These are phyloP conservation scores for Monosiga brevicollis DNA, from an alignment of 78 protist genomes.

Conservation along the genomic window DNA sequence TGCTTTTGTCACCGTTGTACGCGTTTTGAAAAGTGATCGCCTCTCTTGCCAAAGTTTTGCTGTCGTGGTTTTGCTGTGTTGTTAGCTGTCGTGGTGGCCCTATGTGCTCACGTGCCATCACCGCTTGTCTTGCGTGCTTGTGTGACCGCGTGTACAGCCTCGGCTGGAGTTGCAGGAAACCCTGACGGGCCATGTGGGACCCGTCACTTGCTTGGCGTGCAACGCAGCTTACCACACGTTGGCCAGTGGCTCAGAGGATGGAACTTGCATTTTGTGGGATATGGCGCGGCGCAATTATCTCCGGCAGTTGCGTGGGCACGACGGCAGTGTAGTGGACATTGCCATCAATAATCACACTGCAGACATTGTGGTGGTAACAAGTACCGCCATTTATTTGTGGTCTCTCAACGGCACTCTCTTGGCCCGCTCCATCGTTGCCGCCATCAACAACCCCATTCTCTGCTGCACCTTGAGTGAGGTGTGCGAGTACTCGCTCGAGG, in stretches of 20 bases:
- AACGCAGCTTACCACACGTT: slow-evolving; percentile 32
- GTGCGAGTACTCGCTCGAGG: neutral
- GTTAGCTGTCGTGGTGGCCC: too few relatives aligned
- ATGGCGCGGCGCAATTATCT: slow-evolving; percentile 45
- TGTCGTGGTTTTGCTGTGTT: neutral
- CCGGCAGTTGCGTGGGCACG: slow-evolving; percentile 13
- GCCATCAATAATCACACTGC: neutral
- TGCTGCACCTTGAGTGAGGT: neutral
- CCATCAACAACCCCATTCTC: neutral
- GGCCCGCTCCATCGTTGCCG: neutral
- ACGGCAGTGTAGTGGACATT: neutral
- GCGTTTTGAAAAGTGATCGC: too few relatives aligned
- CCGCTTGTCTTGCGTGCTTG: too few relatives aligned
- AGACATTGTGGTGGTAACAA: neutral
- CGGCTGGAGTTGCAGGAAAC: slow-evolving; percentile 2
- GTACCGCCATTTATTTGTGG: neutral
- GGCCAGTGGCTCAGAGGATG: slow-evolving; percentile 52
- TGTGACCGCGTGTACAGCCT: too few relatives aligned
- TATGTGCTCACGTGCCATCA: too few relatives aligned
- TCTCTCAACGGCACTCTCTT: neutral
- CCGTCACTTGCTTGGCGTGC: slow-evolving; percentile 45
- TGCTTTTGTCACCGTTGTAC: too few relatives aligned
- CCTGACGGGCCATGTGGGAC: slow-evolving; percentile 39
- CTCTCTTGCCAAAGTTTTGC: neutral
- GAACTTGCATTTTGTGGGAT: slow-evolving; percentile 62